Conservation (phyloP, 805 yeast genomes). For the Sugiyamaella chiloensis region DNA sequence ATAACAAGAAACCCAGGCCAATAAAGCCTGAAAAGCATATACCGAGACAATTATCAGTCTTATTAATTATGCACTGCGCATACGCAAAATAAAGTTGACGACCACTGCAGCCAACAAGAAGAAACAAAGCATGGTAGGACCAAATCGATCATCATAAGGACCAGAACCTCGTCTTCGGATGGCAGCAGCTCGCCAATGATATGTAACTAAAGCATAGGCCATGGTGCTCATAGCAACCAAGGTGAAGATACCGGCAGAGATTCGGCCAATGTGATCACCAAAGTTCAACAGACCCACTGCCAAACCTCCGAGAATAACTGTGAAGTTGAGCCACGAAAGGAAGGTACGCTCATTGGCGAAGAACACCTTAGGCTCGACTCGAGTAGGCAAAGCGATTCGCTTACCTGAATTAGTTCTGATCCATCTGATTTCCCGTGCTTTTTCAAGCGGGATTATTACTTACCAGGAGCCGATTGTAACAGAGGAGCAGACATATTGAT, state of each 20-base stretch:
- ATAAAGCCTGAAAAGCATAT: too few species aligned
- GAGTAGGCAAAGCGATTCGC: slow-evolving; percentile 94
- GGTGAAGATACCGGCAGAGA: slow-evolving; percentile 92
- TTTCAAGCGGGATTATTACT: slow-evolving; percentile 29
- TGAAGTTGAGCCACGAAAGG: slow-evolving; percentile 96
- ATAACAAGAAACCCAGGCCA: too few species aligned
- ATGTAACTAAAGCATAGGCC: slow-evolving; percentile 91
- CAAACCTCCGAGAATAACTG: slow-evolving; percentile 95
- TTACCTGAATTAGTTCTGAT: slow-evolving; percentile 50
- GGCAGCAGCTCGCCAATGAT: slow-evolving; percentile 99
- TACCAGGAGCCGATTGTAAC: slow-evolving; percentile 68
- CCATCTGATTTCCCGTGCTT: too few species aligned
- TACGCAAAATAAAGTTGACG: slow-evolving; percentile 84
- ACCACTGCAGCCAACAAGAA: slow-evolving; percentile 90
- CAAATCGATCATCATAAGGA: slow-evolving; percentile 98
- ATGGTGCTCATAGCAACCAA: slow-evolving; percentile 96
- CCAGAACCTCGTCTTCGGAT: slow-evolving; percentile 97
- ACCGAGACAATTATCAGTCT: too few species aligned
- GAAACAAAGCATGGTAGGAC: slow-evolving; percentile 96
- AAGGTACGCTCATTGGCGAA: slow-evolving; percentile 99
- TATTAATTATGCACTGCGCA: slow-evolving; percentile 32
- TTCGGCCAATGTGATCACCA: slow-evolving; percentile 90
- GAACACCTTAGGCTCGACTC: slow-evolving; percentile 98
- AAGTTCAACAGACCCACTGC: slow-evolving; percentile 95
- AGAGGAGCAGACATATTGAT: slow-evolving; percentile 51